Evolutionary conservation across 1,284 basidiomycete species (phyloP), one percentile per base, ranked within the genome.

Genomic region (Tausonia pullulans): DNA sequence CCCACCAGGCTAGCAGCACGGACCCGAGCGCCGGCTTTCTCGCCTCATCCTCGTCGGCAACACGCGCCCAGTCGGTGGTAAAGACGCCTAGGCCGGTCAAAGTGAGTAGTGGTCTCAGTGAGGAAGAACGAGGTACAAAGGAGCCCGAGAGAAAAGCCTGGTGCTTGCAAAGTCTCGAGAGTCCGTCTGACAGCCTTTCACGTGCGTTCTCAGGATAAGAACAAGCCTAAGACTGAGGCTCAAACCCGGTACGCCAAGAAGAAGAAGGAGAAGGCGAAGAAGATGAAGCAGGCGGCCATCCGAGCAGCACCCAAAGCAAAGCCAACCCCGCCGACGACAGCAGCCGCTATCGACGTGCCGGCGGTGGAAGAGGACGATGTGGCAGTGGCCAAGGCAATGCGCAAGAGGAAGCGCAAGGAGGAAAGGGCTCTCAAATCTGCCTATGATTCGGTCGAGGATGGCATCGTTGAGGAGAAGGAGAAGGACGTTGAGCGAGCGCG

Each of bases 241-340:
- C 84, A 87, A 73, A 76, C 82, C 69, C 78, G 83, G 64, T 87
- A 87, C 73, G 76, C 86, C 49, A 83, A 82, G 69, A 81, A 82
- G 62, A 87, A 87, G 75, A 82, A 82, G 69, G 80, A 82, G 62
- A 80, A 82, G 61, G 78, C 81, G 72, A 85, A 85, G 72, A 77
- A 79, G 52, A 78, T 79, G 59, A 77, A 80, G 64, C 78, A 79
- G 64, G 73, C 77, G 0, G 71, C 73, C 27, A 74, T 74, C 61
- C 72, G 71, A 8, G 66, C 75, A 2, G 71, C 74, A 51, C 76
- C 76, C 9, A 78, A 76, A 68, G 69, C 69, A 55, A 74, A 72
- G 60, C 61, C 57, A 8, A 70, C 67, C 63, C 67, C 59, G 16
- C 49, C 60, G 9, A 67, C 67, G 53, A 57, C 58, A 54, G 53